Conservation (phyloP, 2,329 filamentous ascomycete genomes). For the Capronia americana region DNA sequence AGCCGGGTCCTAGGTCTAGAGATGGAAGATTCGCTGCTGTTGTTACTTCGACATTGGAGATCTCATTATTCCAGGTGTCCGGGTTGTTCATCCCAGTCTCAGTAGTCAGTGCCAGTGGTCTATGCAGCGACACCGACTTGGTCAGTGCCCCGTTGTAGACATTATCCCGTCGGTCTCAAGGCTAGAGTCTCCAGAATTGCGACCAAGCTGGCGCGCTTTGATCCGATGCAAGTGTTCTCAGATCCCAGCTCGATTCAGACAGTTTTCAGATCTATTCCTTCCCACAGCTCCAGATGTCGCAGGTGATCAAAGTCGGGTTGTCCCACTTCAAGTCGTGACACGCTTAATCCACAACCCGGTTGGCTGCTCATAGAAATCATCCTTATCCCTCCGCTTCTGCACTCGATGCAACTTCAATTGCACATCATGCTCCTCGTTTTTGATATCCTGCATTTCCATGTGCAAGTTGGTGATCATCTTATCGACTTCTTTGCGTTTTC, state of each 20-base stretch:
- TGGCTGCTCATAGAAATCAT: conserved; percentile 59
- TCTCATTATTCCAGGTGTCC: background rate
- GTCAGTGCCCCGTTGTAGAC: background rate
- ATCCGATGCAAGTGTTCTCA: background rate
- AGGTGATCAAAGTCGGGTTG: background rate
- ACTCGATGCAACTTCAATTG: conserved; percentile 76
- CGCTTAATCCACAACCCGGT: conserved; percentile 79
- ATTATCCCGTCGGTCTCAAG: background rate
- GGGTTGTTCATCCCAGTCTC: background rate
- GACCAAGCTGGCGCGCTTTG: background rate
- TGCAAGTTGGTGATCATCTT: conserved; percentile 71
- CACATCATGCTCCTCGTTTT: conserved; percentile 77
- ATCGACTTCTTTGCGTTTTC: conserved; percentile 63
- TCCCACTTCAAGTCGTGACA: conserved; percentile 65
- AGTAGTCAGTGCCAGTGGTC: background rate
- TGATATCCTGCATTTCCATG: conserved; percentile 73
- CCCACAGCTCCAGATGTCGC: background rate
- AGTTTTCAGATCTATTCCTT: background rate
- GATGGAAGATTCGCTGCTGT: background rate
- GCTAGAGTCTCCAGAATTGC: background rate
- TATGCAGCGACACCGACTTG: background rate
- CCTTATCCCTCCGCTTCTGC: conserved; percentile 75
- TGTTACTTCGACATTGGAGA: background rate
- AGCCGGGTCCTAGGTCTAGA: background rate
- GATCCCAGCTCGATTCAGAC: background rate